A percentile compares a stretch with the other conserved stretches of the same genome.
These are phyloP conservation scores for Diplodia sapinea DNA, from an alignment of 2,329 filamentous ascomycete genomes.

Conservation along the genomic window DNA sequence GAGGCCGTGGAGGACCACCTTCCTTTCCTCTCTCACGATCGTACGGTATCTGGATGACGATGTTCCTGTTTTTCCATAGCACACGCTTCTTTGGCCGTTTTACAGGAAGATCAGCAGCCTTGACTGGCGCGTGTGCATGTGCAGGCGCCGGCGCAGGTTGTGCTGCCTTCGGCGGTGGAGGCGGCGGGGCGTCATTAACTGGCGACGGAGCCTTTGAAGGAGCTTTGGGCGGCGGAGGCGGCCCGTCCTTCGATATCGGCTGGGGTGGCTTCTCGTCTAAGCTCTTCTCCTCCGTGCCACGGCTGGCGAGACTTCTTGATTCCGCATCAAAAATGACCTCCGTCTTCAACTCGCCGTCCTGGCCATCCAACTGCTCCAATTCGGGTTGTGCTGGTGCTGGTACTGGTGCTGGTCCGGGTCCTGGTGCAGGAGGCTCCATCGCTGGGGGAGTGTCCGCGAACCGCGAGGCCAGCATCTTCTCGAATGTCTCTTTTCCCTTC, in stretches of 20 bases:
- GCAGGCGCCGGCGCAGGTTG: slow-evolving; percentile 33
- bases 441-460: slow-evolving; percentile 42
- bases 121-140: neutral
- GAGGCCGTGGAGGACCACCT: slow-evolving; percentile 51
- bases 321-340: slow-evolving; percentile 28
- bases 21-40: slow-evolving; percentile 50
- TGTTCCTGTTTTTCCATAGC: slow-evolving; percentile 54
- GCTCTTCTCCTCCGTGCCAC: slow-evolving; percentile 10
- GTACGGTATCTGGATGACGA: slow-evolving; percentile 53
- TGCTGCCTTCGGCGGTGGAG: slow-evolving; percentile 36
- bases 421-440: slow-evolving; percentile 11
- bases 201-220: slow-evolving; percentile 33
- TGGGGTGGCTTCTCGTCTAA: slow-evolving; percentile 5
- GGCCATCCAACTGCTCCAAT: neutral
- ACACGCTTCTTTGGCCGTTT: slow-evolving; percentile 49
- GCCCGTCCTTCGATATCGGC: slow-evolving; percentile 21
- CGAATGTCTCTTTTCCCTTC: slow-evolving; percentile 46
- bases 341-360: slow-evolving; percentile 14
- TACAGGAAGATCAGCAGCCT: neutral
- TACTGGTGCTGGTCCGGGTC: neutral
- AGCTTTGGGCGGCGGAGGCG: slow-evolving; percentile 41
- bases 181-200: slow-evolving; percentile 32
- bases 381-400: neutral
- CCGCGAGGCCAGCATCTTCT: slow-evolving; percentile 50
- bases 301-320: slow-evolving; percentile 25